A percentile compares a stretch with the other conserved stretches of the same genome.
phyloP scores from a whole-genome alignment of 345 rosid genomes.

The Dovyalis caffra region DNA sequence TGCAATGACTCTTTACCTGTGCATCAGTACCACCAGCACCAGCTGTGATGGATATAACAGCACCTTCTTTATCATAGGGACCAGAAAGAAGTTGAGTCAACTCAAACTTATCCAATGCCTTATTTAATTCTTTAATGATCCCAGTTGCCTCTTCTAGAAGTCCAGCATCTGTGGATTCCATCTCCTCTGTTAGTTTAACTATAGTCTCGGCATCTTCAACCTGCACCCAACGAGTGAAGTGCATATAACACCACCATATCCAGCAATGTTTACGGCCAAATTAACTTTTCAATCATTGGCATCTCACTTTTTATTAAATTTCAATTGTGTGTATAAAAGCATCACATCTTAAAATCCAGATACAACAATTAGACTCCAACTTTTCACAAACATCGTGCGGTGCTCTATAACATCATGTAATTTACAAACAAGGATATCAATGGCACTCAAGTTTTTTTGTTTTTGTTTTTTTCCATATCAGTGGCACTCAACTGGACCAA shows the following conservation, averaged over 20 bases:
- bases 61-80: conserved; percentile 93
- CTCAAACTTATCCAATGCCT: conserved; percentile 68
- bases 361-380: neutral
- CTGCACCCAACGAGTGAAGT: conserved; percentile 34
- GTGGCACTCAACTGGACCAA: neutral
- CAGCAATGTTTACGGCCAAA: neutral
- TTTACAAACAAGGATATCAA: neutral
- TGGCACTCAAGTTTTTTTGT: too few relatives aligned
- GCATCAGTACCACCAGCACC: conserved; percentile 99
- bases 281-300: neutral
- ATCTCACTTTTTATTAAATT: neutral
- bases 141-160: conserved; percentile 78
- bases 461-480: too few relatives aligned
- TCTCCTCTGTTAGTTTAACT: conserved; percentile 79
- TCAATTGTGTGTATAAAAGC: neutral
- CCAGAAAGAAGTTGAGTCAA: conserved; percentile 91
- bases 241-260: neutral
- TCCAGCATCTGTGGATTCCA: conserved; percentile 79
- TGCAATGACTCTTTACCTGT: conserved; percentile 54
- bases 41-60: conserved; percentile 76
- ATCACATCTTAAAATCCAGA: neutral
- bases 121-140: conserved; percentile 66
- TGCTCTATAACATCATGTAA: neutral
- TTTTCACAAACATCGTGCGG: neutral
- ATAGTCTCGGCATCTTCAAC: conserved; percentile 93